phyloP scores from a whole-genome alignment of 768 basidiomycete species.

The Galerina marginata region DNA sequence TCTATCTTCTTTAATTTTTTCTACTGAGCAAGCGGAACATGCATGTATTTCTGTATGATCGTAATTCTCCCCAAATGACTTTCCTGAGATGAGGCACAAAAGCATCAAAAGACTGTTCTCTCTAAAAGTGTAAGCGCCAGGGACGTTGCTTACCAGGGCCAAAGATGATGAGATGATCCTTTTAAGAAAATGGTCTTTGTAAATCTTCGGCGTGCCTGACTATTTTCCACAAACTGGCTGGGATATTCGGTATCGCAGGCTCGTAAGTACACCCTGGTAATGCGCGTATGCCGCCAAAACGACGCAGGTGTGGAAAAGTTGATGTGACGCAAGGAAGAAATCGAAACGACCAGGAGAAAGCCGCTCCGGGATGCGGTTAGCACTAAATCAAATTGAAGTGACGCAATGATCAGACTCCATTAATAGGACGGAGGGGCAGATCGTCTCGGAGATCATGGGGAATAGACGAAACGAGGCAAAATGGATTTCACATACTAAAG shows the following conservation, averaged over 20 bases:
- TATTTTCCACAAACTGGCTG: conserved; percentile 31
- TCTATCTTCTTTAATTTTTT: neutral
- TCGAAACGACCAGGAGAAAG: conserved; percentile 81
- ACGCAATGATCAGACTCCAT: conserved; percentile 18
- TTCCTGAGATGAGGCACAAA: conserved; percentile 11
- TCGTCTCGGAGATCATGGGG: conserved; percentile 27
- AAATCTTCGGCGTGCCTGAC: conserved; percentile 5
- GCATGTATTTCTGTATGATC: conserved; percentile 2
- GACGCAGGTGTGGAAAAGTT: conserved; percentile 88
- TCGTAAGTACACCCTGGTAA: conserved; percentile 60
- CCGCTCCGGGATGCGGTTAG: conserved; percentile 82
- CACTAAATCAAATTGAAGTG: conserved; percentile 52
- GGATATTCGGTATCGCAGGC: conserved; percentile 65
- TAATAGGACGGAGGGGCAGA: conserved; percentile 20
- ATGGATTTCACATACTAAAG: conserved; percentile 68
- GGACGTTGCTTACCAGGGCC: conserved; percentile 16
- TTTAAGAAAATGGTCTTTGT: neutral
- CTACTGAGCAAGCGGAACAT: neutral
- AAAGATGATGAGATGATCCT: conserved; percentile 10
- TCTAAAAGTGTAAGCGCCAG: conserved; percentile 1
- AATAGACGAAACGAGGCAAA: conserved; percentile 23
- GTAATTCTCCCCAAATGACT: neutral
- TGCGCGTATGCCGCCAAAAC: conserved; percentile 73
- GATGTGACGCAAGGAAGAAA: conserved; percentile 80
- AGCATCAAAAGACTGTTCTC: neutral